Evolutionary conservation across 140 eudicot species (phyloP).

Genomic region (Oenanthe javanica): DNA sequence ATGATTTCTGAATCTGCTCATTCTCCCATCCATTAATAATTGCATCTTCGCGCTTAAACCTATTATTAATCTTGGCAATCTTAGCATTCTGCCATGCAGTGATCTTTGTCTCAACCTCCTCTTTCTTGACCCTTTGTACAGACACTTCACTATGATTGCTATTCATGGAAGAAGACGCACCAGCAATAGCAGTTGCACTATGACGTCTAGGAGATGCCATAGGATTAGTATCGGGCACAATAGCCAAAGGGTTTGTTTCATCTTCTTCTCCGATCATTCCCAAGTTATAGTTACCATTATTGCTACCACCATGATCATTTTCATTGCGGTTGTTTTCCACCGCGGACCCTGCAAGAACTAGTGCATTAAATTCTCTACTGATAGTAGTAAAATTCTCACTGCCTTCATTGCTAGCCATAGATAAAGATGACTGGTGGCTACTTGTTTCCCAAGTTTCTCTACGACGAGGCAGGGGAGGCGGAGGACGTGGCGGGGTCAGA

Average conservation of each 20-base stretch:
- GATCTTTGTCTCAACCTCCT: constrained; percentile 88
- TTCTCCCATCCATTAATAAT: constrained; percentile 78
- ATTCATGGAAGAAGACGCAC: not conserved
- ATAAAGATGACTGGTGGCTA: constrained; percentile 44
- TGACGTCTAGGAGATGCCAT: constrained; percentile 38
- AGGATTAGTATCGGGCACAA: constrained; percentile 56
- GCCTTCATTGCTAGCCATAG: constrained; percentile 36
- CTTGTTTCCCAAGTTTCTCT: constrained; percentile 13
- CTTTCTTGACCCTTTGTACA: constrained; percentile 78
- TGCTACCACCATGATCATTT: not conserved
- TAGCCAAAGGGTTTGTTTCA: constrained; percentile 82
- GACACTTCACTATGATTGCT: constrained; percentile 21
- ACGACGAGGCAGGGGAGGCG: constrained; percentile 21
- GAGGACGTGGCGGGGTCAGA: constrained; percentile 53
- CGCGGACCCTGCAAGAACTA: constrained; percentile 73
- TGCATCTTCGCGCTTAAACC: constrained; percentile 86
- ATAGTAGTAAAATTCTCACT: constrained; percentile 71
- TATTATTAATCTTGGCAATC: constrained; percentile 76
- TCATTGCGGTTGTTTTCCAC: constrained; percentile 29
- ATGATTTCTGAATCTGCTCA: constrained; percentile 70
- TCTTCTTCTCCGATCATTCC: constrained; percentile 69
- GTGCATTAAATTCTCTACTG: constrained; percentile 80
- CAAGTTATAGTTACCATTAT: constrained; percentile 31
- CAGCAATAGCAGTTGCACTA: not conserved
- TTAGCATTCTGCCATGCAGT: constrained; percentile 86